A percentile compares a stretch with the other conserved stretches of the same genome.
Evolutionary conservation across 257 asterid genomes (phyloP).

Genomic region (Buddleja alternifolia): DNA sequence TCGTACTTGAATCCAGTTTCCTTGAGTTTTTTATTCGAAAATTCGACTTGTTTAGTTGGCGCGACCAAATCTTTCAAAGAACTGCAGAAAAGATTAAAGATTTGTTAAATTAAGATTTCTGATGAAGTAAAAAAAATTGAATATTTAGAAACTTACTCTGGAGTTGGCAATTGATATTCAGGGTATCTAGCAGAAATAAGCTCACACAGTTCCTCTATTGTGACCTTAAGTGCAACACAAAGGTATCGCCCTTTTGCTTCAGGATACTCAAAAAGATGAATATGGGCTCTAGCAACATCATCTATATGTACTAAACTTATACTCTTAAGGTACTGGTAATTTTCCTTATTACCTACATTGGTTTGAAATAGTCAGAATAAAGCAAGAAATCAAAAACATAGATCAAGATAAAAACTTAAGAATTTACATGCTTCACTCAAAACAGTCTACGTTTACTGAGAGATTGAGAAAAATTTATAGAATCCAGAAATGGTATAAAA

Average conservation of each 20-base stretch:
- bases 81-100: conserved; percentile 1
- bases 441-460: too few relatives aligned
- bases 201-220: conserved; percentile 33
- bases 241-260: conserved; percentile 61
- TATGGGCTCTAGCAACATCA: conserved; percentile 65
- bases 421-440: too few relatives aligned
- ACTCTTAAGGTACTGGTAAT: conserved; percentile 12
- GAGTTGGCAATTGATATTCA: conserved; percentile 46
- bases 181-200: conserved; percentile 48
- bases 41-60: conserved; percentile 5
- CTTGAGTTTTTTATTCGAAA: conserved; percentile 47
- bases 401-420: too few relatives aligned
- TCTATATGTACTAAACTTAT: conserved; percentile 48
- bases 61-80: conserved; percentile 31
- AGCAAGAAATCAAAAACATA: too few relatives aligned
- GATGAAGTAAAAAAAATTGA: too few relatives aligned
- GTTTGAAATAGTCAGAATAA: not conserved
- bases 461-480: too few relatives aligned
- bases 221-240: conserved; percentile 38
- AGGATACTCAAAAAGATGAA: conserved; percentile 50
- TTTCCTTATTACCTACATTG: conserved; percentile 36
- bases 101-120: too few relatives aligned
- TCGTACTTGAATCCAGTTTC: conserved; percentile 53
- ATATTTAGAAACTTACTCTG: conserved; percentile 41
- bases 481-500: too few relatives aligned